Conservation (phyloP, 2,329 filamentous ascomycete genomes). For the Colletotrichum sp. region DNA sequence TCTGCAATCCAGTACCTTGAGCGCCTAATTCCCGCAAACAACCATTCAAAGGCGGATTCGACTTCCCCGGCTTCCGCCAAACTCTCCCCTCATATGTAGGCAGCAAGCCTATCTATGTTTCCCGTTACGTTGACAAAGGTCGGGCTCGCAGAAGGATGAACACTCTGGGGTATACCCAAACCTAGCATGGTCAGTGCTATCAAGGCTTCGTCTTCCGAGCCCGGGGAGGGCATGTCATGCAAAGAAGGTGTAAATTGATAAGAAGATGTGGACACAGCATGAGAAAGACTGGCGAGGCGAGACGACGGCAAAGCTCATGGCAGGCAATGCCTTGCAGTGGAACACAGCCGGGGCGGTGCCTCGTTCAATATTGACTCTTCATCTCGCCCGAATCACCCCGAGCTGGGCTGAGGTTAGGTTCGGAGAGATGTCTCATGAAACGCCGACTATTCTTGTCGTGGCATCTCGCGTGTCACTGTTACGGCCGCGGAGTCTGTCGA, state of each 20-base stretch:
- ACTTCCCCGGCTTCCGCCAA: constrained; percentile 7
- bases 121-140: background rate
- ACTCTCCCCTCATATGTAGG: background rate
- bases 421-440: constrained; percentile 13
- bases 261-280: background rate
- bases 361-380: background rate
- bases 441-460: constrained; percentile 14
- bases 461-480: constrained; percentile 17
- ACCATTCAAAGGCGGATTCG: background rate
- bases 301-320: background rate
- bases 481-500: background rate
- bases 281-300: background rate
- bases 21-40: background rate
- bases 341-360: background rate
- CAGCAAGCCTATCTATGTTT: constrained; percentile 4
- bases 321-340: background rate
- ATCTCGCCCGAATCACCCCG: background rate
- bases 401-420: constrained; percentile 8
- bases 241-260: background rate
- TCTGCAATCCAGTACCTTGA: background rate
- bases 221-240: constrained; percentile 10
- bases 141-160: constrained; percentile 4
- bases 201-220: background rate
- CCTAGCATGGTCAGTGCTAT: background rate
- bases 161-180: constrained; percentile 18